These are phyloP conservation scores for Trichoderma orchidacearum DNA, from an alignment of 495 filamentous ascomycete species.

Conservation along the genomic window DNA sequence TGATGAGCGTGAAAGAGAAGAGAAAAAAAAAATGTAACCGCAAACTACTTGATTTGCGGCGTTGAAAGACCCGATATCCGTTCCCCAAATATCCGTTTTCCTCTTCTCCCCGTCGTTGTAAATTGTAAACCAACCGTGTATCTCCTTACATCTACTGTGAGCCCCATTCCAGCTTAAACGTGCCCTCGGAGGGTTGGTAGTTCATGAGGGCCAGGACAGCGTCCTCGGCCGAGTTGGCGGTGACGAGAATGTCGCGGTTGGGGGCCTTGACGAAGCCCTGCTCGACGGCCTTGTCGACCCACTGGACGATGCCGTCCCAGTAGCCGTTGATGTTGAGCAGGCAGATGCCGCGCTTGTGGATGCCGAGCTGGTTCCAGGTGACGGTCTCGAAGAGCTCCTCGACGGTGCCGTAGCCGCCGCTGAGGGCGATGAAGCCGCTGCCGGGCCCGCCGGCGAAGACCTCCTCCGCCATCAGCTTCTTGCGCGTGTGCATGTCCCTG, in stretches of 20 bases:
- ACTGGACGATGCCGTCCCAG: conserved; percentile 72
- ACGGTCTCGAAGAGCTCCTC: conserved; percentile 95
- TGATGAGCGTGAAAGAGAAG: background rate
- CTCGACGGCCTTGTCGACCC: conserved; percentile 67
- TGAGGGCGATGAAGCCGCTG: conserved; percentile 79
- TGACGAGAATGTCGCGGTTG: conserved; percentile 63
- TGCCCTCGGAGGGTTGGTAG: conserved; percentile 60
- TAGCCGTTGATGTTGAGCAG: conserved; percentile 80
- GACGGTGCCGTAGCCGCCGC: conserved; percentile 85
- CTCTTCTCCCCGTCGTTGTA: too few relatives aligned
- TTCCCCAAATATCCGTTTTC: too few relatives aligned
- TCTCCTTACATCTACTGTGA: conserved; percentile 33
- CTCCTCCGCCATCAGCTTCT: conserved; percentile 79
- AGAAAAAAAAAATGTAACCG: background rate
- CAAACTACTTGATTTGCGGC: too few relatives aligned
- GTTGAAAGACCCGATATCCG: too few relatives aligned
- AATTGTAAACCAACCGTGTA: background rate
- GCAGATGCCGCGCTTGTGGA: conserved; percentile 70
- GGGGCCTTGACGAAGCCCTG: conserved; percentile 58
- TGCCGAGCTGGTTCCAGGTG: conserved; percentile 96
- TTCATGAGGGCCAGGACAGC: conserved; percentile 54
- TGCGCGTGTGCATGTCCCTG: conserved; percentile 88
- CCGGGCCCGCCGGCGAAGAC: conserved; percentile 70
- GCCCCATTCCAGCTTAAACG: conserved; percentile 73
- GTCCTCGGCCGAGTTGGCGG: conserved; percentile 58